Evolutionary conservation across 495 filamentous ascomycete species (phyloP).

Genomic region (Friedmanniomyces endolithicus): DNA sequence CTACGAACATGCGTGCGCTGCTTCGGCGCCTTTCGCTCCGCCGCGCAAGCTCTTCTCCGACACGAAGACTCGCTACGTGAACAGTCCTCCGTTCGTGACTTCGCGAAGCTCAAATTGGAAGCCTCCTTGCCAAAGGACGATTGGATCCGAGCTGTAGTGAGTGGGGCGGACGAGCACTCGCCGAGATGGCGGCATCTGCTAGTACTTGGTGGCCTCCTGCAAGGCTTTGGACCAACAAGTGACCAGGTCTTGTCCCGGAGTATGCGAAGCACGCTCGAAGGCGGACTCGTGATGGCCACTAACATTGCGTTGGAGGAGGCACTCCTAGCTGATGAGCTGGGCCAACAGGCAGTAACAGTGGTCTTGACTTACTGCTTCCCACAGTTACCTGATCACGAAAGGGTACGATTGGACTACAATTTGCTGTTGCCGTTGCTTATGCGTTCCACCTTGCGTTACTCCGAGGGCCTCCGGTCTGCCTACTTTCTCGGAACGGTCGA

Average conservation of each 20-base stretch:
- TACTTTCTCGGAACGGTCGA: conserved; percentile 72
- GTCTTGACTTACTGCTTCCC: conserved; percentile 71
- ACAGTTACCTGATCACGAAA: conserved; percentile 49
- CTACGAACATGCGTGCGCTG: conserved; percentile 61
- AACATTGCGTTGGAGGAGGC: conserved; percentile 60
- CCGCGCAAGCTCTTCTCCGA: conserved; percentile 36
- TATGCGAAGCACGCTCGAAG: conserved; percentile 61
- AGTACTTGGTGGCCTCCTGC: conserved; percentile 64
- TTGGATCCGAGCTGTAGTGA: conserved; percentile 73
- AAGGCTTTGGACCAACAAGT: conserved; percentile 65
- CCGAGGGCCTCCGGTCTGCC: conserved; percentile 68
- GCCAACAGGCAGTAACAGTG: conserved; percentile 50
- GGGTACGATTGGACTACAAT: conserved; percentile 54
- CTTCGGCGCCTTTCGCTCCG: conserved; percentile 79
- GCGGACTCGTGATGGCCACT: conserved; percentile 61
- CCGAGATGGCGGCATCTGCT: conserved; percentile 81
- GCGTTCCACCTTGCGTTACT: conserved; percentile 52
- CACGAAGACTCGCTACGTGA: conserved; percentile 34
- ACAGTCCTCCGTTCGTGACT: conserved; percentile 8
- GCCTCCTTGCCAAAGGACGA: conserved; percentile 40
- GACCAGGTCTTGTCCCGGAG: conserved; percentile 46
- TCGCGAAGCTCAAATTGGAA: conserved; percentile 10
- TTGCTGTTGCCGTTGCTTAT: conserved; percentile 54
- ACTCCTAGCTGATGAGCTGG: conserved; percentile 40
- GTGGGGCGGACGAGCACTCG: conserved; percentile 72